These are phyloP conservation scores for Elsinoe batatas DNA, from an alignment of 2,329 filamentous ascomycete genomes.

Conservation along the genomic window DNA sequence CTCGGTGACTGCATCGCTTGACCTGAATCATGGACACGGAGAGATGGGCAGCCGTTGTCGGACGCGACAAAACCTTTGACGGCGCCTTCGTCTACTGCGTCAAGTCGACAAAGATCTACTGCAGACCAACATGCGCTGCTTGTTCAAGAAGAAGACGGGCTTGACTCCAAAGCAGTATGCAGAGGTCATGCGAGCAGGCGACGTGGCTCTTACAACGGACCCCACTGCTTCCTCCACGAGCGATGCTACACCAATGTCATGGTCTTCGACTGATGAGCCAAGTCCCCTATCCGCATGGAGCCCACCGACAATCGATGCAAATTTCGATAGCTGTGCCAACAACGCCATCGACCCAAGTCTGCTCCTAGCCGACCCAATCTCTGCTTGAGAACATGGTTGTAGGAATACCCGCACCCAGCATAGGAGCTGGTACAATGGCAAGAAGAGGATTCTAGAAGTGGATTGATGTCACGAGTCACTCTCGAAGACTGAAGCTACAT, in stretches of 20 bases:
- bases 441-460: too few species aligned
- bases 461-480: too few species aligned
- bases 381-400: constrained; percentile 11
- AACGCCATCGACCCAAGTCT: not conserved
- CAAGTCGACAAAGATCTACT: constrained; percentile 49
- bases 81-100: constrained; percentile 46
- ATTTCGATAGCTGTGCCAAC: not conserved
- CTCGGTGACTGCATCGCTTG: too few species aligned
- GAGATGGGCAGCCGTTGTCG: constrained; percentile 9
- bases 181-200: not conserved
- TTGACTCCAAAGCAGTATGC: constrained; percentile 41
- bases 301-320: not conserved
- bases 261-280: not conserved
- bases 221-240: not conserved
- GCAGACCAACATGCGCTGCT: constrained; percentile 51
- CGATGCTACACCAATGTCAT: not conserved
- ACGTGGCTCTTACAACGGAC: not conserved
- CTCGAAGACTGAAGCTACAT: too few species aligned
- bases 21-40: constrained; percentile 1
- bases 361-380: not conserved
- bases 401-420: too few species aligned
- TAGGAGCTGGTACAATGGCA: too few species aligned
- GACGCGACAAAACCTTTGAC: constrained; percentile 4
- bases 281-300: not conserved
- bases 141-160: constrained; percentile 48